These are phyloP conservation scores for Hypoxylon sp. DNA, from an alignment of 2,329 filamentous ascomycete genomes.

Conservation along the genomic window DNA sequence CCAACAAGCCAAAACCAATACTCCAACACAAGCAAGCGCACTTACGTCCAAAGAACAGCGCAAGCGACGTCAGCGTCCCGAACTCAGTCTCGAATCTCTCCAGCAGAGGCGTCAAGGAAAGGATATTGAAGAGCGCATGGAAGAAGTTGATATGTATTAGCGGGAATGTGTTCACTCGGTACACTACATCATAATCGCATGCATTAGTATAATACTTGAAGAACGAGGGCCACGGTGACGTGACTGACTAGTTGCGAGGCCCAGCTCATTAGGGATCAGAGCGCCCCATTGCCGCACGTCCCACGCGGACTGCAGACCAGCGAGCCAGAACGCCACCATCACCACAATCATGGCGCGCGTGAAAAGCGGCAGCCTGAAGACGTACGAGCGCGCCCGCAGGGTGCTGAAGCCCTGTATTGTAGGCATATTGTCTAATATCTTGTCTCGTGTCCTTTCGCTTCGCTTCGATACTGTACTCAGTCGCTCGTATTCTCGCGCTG, in stretches of 20 bases:
- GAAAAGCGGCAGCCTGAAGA: constrained; percentile 88
- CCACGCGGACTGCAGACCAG: constrained; percentile 77
- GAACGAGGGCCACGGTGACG: too few relatives aligned
- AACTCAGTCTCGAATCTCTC: constrained; percentile 95
- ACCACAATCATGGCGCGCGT: constrained; percentile 78
- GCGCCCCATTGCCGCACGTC: constrained; percentile 82
- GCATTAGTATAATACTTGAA: not conserved
- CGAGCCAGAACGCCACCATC: constrained; percentile 77
- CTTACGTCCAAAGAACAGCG: constrained; percentile 92
- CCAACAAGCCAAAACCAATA: not conserved
- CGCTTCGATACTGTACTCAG: not conserved
- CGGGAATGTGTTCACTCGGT: constrained; percentile 92
- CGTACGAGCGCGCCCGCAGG: constrained; percentile 80
- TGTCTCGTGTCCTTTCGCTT: not conserved
- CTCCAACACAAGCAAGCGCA: constrained; percentile 44
- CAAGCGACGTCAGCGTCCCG: constrained; percentile 88
- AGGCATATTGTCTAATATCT: constrained; percentile 44
- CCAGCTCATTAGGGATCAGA: constrained; percentile 81
- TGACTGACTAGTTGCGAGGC: constrained; percentile 75
- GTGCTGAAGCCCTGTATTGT: constrained; percentile 72
- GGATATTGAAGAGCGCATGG: constrained; percentile 82
- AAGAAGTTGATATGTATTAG: constrained; percentile 86
- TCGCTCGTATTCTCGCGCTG: not conserved
- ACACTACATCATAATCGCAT: constrained; percentile 69
- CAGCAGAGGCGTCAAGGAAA: constrained; percentile 87